Conservation (phyloP, 1,284 basidiomycete genomes). For the Cryptococcus sp. region DNA sequence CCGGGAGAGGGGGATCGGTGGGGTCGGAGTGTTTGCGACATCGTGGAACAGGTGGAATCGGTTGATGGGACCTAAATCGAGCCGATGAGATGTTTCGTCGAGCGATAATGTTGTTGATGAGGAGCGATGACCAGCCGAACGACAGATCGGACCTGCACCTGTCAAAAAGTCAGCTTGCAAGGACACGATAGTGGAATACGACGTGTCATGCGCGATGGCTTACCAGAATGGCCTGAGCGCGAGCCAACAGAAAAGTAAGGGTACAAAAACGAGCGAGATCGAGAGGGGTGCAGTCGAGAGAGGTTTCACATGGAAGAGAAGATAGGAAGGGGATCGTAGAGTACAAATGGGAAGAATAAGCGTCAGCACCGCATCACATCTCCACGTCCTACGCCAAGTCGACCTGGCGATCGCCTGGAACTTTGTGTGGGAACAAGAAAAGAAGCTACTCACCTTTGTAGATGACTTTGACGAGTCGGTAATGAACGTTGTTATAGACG, state of each 20-base stretch:
- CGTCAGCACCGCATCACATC: too few species aligned
- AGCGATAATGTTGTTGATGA: neutral
- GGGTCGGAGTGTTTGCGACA: conserved; percentile 42
- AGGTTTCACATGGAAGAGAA: too few species aligned
- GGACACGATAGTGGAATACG: neutral
- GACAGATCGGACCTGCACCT: conserved; percentile 4
- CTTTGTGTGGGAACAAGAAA: too few species aligned
- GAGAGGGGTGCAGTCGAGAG: too few species aligned
- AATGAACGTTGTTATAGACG: conserved; percentile 4
- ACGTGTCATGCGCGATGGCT: neutral
- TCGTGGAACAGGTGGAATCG: conserved; percentile 18
- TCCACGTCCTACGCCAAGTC: too few species aligned
- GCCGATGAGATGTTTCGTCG: neutral
- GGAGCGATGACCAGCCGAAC: conserved; percentile 14
- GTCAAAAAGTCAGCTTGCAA: neutral
- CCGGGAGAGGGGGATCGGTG: conserved; percentile 44
- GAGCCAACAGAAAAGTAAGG: too few species aligned
- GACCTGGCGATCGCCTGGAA: too few species aligned
- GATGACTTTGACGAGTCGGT: neutral
- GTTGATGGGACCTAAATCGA: neutral
- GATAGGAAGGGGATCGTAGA: too few species aligned
- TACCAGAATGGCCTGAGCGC: too few species aligned
- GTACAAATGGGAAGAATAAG: too few species aligned
- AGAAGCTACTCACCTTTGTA: too few species aligned
- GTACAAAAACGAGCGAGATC: too few species aligned